Evolutionary conservation across 345 rosid species (phyloP).

Genomic region (Euphorbia pulcherrima): DNA sequence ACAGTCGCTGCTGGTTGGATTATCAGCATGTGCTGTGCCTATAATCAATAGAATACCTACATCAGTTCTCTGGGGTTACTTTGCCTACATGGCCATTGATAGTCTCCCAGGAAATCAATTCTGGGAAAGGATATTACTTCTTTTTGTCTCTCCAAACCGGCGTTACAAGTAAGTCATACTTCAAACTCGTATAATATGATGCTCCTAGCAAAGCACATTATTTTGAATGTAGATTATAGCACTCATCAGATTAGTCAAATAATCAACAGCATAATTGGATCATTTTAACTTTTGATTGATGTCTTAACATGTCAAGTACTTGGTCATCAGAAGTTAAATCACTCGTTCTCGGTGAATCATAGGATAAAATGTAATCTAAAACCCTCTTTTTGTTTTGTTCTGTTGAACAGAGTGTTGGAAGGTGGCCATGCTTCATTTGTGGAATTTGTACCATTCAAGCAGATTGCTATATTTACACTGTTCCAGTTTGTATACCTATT

Average conservation of each 20-base stretch:
- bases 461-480: constrained; percentile 50
- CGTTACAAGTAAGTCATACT: constrained; percentile 56
- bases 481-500: constrained; percentile 62
- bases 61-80: constrained; percentile 86
- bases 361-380: background rate
- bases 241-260: background rate
- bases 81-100: constrained; percentile 87
- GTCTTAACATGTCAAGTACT: background rate
- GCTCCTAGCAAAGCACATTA: no score
- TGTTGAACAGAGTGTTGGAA: constrained; percentile 55
- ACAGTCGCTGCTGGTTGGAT: constrained; percentile 70
- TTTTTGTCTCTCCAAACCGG: constrained; percentile 66
- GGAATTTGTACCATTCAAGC: constrained; percentile 66
- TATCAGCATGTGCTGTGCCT: constrained; percentile 52
- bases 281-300: background rate
- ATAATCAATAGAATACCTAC: constrained; percentile 62
- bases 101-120: constrained; percentile 86
- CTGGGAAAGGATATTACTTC: constrained; percentile 74
- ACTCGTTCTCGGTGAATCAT: background rate
- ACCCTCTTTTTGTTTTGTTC: constrained; percentile 8
- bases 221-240: no score
- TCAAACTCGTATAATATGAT: background rate
- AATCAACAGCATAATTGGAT: background rate
- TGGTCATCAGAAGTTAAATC: background rate
- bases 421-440: constrained; percentile 69